Evolutionary conservation across 768 basidiomycete genomes (phyloP).

Genomic region (Lactifluus pinguis): DNA sequence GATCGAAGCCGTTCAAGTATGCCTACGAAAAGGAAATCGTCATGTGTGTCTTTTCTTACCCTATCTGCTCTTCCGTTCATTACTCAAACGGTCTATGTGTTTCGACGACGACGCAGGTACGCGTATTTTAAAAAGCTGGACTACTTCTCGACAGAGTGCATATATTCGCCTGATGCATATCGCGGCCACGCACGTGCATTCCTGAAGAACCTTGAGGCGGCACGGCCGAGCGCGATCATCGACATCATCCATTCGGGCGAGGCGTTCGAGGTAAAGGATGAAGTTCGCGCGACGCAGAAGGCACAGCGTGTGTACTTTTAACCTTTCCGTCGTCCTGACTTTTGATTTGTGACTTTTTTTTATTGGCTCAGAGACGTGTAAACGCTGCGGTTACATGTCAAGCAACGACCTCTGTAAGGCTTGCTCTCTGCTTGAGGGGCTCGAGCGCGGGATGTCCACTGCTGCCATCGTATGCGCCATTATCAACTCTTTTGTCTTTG

Average conservation of each 20-base stretch:
- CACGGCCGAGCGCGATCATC: conserved; percentile 90
- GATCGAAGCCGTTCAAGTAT: conserved; percentile 99
- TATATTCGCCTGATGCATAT: conserved; percentile 98
- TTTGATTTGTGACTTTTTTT: background rate
- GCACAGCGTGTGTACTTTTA: conserved; percentile 56
- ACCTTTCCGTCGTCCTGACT: background rate
- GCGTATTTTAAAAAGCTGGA: conserved; percentile 99
- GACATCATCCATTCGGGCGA: conserved; percentile 98
- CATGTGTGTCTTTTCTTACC: conserved; percentile 49
- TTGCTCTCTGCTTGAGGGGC: conserved; percentile 80
- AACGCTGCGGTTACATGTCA: conserved; percentile 90
- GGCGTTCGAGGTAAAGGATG: conserved; percentile 77
- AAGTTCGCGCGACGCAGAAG: conserved; percentile 78
- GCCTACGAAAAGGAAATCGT: conserved; percentile 99
- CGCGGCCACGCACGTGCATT: conserved; percentile 92
- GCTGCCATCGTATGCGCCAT: conserved; percentile 37
- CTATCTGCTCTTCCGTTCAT: background rate
- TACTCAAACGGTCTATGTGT: background rate
- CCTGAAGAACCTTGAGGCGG: conserved; percentile 90
- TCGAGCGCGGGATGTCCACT: conserved; percentile 65
- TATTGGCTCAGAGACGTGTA: conserved; percentile 62
- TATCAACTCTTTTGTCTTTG: background rate
- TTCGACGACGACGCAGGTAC: conserved; percentile 49
- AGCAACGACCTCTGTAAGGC: conserved; percentile 97
- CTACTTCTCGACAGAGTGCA: conserved; percentile 98